Base-by-base conservation (phyloP, 495 filamentous ascomycete species). In the Penicillium lividum region DNA sequence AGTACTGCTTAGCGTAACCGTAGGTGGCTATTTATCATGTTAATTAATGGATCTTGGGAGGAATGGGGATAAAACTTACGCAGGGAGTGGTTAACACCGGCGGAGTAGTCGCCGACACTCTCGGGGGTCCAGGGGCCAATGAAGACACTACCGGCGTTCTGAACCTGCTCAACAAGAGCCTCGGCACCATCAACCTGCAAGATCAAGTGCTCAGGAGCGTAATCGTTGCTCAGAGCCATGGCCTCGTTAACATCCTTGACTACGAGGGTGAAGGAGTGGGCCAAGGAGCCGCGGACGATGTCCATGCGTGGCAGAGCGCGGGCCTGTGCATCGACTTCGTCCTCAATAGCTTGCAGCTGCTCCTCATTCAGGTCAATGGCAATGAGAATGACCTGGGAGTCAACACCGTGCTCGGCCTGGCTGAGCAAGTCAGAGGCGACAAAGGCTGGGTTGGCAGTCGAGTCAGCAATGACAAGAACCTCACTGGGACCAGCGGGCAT, bases 401-500 rank as follows among this genome's bases (percentile, higher is more conserved):
- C 94, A 10, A 91, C 86, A 48, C 94, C 94, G 73, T 98, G 94
- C 72, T 98, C 94, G 0, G 94, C 95, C 79, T 98, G 94, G 25
- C 89, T 94, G 38, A 98, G 81, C 7, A 98, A 83, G 69, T 98
- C 94, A 7, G 90, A 92, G 3, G 93, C 94, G 18, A 98, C 94
- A 66, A 98, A 98, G 0, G 91, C 92, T 3, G 94, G 95, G 68
- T 93, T 95, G 31, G 94, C 87, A 47, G 84, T 77, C 72, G 86
- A 84, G 77, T 98, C 94, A n/a, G 94, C 95, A 36, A 98, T 83
- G 40, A 98, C 94, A 7, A 98, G 85, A 3, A 98, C 93, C 72
- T 98, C 94, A 45, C 92, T 97, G 4, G 94, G 94, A 9, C 94
- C 94, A 40, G 94, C 94, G 10, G 94, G 94, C 94, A 98, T 98